A percentile compares a stretch with the other conserved stretches of the same genome.
phyloP scores from a whole-genome alignment of 2,329 filamentous ascomycete genomes.

The Penicillium griseofulvum region DNA sequence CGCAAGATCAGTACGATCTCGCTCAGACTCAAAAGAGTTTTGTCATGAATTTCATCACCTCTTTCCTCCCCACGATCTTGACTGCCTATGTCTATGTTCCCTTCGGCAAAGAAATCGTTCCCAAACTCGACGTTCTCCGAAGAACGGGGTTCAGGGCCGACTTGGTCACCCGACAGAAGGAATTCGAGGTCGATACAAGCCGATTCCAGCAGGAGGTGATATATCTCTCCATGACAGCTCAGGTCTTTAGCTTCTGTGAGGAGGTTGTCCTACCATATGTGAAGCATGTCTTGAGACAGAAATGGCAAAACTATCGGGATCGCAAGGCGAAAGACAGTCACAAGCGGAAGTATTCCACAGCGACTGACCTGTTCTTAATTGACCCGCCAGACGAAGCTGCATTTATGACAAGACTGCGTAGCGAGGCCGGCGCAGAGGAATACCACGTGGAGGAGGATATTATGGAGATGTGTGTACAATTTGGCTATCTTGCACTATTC shows the following conservation, averaged over 20 bases:
- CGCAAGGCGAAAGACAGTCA: conserved; percentile 34
- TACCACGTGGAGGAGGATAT: conserved; percentile 93
- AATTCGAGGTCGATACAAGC: conserved; percentile 78
- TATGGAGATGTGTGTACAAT: conserved; percentile 88
- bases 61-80: conserved; percentile 86
- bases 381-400: conserved; percentile 74
- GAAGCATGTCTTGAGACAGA: conserved; percentile 74
- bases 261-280: conserved; percentile 82
- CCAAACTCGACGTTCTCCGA: conserved; percentile 80
- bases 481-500: conserved; percentile 85
- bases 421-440: conserved; percentile 74
- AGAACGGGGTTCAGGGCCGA: conserved; percentile 45
- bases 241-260: conserved; percentile 80
- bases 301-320: conserved; percentile 53
- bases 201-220: conserved; percentile 88
- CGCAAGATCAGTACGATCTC: conserved; percentile 75
- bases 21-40: conserved; percentile 91
- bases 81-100: conserved; percentile 94
- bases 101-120: conserved; percentile 78
- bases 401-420: conserved; percentile 77
- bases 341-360: conserved; percentile 27
- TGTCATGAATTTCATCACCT: conserved; percentile 93
- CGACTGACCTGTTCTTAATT: conserved; percentile 51
- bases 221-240: conserved; percentile 92
- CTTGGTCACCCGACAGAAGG: conserved; percentile 45